Conservation (phyloP, 1,284 basidiomycete species). For the Ceratobasidium sp. region DNA sequence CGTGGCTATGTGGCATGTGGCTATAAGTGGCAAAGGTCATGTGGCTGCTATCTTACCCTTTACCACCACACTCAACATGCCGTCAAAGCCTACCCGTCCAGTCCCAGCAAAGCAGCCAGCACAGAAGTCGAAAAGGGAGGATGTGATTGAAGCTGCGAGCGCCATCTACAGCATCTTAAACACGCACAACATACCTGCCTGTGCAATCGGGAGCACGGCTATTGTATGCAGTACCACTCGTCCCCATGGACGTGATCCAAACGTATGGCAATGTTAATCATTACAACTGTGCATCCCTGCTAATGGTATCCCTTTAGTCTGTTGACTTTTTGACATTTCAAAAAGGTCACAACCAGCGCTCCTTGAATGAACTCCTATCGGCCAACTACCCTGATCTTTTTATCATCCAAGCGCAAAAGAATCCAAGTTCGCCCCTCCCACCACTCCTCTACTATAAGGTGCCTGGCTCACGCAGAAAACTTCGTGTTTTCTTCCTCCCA, state of each 20-base stretch:
- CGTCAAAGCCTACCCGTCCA: neutral
- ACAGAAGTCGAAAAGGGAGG: neutral
- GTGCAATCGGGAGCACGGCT: constrained; percentile 16
- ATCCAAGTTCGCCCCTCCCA: neutral
- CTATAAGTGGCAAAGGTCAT: neutral
- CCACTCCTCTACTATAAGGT: neutral
- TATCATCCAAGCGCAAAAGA: neutral
- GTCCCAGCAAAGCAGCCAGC: neutral
- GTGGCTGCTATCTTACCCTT: neutral
- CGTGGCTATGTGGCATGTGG: neutral
- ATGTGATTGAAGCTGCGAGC: neutral
- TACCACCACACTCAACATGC: neutral
- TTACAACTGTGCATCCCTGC: neutral
- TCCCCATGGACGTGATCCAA: neutral
- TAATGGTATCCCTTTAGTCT: neutral
- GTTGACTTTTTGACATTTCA: constrained; percentile 5
- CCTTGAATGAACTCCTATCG: neutral
- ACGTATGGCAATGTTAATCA: neutral
- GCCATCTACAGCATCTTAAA: neutral
- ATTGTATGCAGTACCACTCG: neutral
- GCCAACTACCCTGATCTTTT: neutral
- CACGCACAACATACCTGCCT: neutral
- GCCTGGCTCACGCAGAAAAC: too few relatives aligned
- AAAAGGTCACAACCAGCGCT: neutral
- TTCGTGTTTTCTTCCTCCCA: neutral